Conservation (phyloP, 495 filamentous ascomycete species). For the Eremomyces bilateralis region DNA sequence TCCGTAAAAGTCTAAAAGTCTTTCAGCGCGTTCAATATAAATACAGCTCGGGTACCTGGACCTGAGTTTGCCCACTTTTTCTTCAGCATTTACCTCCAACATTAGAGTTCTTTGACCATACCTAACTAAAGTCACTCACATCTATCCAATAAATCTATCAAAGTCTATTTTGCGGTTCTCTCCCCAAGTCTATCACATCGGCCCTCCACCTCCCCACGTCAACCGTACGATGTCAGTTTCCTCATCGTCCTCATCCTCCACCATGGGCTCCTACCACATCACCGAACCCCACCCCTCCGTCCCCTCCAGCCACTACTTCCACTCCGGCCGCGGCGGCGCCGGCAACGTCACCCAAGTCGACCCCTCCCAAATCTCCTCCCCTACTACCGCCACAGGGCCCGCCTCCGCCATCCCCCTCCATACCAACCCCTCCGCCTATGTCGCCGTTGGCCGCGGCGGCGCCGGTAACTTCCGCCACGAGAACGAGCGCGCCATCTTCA, state of each 20-base stretch:
- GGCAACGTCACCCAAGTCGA: slow-evolving; percentile 61
- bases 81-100: too few species aligned
- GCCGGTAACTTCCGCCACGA: slow-evolving; percentile 65
- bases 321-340: slow-evolving; percentile 69
- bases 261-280: slow-evolving; percentile 34
- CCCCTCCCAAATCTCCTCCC: slow-evolving; percentile 35
- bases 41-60: too few species aligned
- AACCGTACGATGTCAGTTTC: too few species aligned
- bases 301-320: slow-evolving; percentile 32
- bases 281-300: slow-evolving; percentile 64
- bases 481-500: slow-evolving; percentile 54
- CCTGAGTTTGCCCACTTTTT: too few species aligned
- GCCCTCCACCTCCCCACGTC: too few species aligned
- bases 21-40: neutral
- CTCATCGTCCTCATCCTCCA: slow-evolving; percentile 13
- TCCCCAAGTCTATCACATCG: too few species aligned
- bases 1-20: too few species aligned
- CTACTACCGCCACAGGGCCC: slow-evolving; percentile 30
- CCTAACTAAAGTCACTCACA: slow-evolving; percentile 1
- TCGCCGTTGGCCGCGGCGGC: slow-evolving; percentile 68
- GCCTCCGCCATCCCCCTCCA: slow-evolving; percentile 24
- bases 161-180: too few species aligned
- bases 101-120: too few species aligned
- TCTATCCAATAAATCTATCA: too few species aligned
- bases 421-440: slow-evolving; percentile 26